Evolutionary conservation across 176 grass and related monocot genomes (phyloP), one percentile per base, ranked within the genome.

Genomic region (Triticum urartu): DNA sequence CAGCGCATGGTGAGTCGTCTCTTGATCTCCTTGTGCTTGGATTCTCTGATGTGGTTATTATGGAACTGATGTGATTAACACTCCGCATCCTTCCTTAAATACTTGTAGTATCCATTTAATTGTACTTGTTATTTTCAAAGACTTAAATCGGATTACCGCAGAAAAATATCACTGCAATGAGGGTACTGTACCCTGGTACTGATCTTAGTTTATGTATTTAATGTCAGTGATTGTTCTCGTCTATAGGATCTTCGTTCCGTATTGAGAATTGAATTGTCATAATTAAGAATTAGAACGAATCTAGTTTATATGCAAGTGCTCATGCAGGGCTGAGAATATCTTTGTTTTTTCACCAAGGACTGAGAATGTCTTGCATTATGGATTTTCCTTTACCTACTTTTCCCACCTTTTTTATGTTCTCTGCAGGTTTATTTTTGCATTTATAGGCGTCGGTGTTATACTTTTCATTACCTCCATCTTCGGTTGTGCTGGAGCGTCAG

Each of bases 351-450:
- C 21, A 59, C 54, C 54, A 59, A 13, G 67, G 34, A 10, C 10
- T 63, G 48, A 30, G 14, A 9, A 77, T 43, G 10, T 76, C 75
- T 14, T 64, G 12, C 39, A 4, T 77, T 40, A 11, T 77, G 14
- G 48, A 17, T 80, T 1, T 50, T 81, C 7, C 39, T 59, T 66
- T 63, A 36, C 24, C n/a, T 74, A n/a, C 33, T 36, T 65, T 88
- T 30, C 71, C 12, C 54, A 83, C 3, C 75, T 48, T 20, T 54
- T 75, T 59, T 54, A 68, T 85, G 14, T 71, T 65, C 45, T 24
- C 25, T 83, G 73, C 90, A 97, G 94, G 92, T 97, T 97, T 82
- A 92, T 97, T 85, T 94, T 89, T 68, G 60, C 79, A 2, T 94
- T 97, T 86, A 94, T 97, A 42, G 94, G 92, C 71, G 61, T 94